Conservation (phyloP, 2,329 filamentous ascomycete species). For the Elsinoe ampelina region DNA sequence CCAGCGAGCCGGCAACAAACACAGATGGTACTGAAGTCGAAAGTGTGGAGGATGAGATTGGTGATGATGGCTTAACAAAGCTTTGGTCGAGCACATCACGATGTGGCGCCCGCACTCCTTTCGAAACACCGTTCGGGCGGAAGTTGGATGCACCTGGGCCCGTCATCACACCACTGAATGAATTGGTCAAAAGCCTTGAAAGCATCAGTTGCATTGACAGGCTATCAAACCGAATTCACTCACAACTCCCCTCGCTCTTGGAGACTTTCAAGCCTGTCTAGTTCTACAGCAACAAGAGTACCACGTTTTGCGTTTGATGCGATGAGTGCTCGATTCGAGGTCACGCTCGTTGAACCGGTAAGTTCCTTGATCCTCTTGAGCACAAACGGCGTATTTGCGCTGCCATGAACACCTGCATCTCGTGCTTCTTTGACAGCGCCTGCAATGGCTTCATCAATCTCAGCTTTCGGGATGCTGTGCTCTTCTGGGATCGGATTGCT, state of each 20-base stretch:
- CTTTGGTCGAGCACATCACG: not conserved
- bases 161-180: not conserved
- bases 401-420: conserved; percentile 59
- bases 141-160: conserved; percentile 17
- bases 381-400: conserved; percentile 76
- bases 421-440: conserved; percentile 57
- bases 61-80: not conserved
- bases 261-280: conserved; percentile 37
- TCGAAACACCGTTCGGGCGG: conserved; percentile 19
- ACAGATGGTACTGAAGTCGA: conserved; percentile 45
- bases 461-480: conserved; percentile 56
- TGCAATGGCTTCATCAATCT: conserved; percentile 62
- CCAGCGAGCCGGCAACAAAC: conserved; percentile 84
- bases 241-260: conserved; percentile 29
- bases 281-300: conserved; percentile 54
- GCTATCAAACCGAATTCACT: conserved; percentile 16
- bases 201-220: conserved; percentile 2
- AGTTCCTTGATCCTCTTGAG: conserved; percentile 70
- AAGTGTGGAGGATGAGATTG: not conserved
- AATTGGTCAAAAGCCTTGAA: not conserved
- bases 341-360: conserved; percentile 60
- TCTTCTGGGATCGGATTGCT: conserved; percentile 77
- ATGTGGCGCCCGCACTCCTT: conserved; percentile 16
- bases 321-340: conserved; percentile 63
- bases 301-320: conserved; percentile 58